Base-by-base conservation (phyloP, 1,284 basidiomycete species). In the Pascua guehoae region DNA sequence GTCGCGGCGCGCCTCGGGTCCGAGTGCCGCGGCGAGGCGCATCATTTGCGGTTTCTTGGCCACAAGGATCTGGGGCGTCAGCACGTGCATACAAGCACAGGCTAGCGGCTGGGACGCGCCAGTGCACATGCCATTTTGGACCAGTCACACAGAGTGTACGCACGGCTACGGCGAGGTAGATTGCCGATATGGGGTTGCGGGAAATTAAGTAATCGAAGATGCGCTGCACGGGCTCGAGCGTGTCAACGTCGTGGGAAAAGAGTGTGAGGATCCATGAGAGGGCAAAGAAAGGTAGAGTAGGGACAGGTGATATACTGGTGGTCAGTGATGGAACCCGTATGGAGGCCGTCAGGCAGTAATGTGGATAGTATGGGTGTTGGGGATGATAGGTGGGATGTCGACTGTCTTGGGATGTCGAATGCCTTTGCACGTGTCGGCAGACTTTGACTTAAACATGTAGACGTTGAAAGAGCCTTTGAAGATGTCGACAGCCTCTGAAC, bases 211-310 rank as follows among this genome's bases (percentile, higher is more conserved):
- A 96, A 76, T 95, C 92, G 71, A 95, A 91, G 47, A 92, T 83
- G 59, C 91, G 85, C 73, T 93, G 91, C 38, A 91, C 88, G 18
- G 92, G 83, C 3, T 86, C 82, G 18, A 94, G 81, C 0, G 87
- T 88, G 10, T 91, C 89, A 56, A 91, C 82, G 67, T 95, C 91
- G 73, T 97, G 93, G 7, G 92, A 87, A 75, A 96, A 89, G 37
- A 96, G 81, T 0, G 92, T 95, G 41, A 97, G 80, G 41, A 96
- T 83, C 79, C 93, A 91, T 12, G 91, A 89, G 9, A 97, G 82
- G 0, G 91, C 90, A 70, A 88, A 92, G 73, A 74, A 74, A 0
- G 72, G 70, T 7, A 73, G 56, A 10, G 69, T 70, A 8, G 68
- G 69, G 1, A 71, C 68, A 4, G 72, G 73, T 0, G 71, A 75